phyloP scores from a whole-genome alignment of 78 protist genomes.

The Dictyostelium purpureum region DNA sequence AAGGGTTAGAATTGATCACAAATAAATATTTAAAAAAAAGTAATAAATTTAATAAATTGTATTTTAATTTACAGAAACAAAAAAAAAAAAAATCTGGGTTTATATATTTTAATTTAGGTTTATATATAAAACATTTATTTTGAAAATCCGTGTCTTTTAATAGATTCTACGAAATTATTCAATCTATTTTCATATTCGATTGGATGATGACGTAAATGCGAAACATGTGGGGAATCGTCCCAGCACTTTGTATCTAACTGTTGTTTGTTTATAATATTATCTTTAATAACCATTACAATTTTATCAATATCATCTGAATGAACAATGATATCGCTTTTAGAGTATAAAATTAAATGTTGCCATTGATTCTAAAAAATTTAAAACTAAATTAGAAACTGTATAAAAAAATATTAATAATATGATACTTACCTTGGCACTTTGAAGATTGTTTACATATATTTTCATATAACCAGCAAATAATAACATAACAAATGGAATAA shows the following conservation, averaged over 20 bases:
- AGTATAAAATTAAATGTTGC: conserved; percentile 37
- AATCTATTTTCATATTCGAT: conserved; percentile 9
- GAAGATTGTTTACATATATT: not conserved
- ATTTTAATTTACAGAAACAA: too few relatives aligned
- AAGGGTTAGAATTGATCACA: conserved; percentile 6
- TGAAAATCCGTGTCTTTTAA: not conserved
- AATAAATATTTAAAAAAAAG: too few relatives aligned
- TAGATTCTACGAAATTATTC: not conserved
- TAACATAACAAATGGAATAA: not conserved
- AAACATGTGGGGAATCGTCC: conserved; percentile 41
- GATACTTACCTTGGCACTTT: too few relatives aligned
- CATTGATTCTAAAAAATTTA: conserved; percentile 26
- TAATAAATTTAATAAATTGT: too few relatives aligned
- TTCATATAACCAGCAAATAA: not conserved
- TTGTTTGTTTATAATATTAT: not conserved
- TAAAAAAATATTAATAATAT: not conserved
- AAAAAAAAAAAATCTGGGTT: too few relatives aligned
- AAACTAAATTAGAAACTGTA: not conserved
- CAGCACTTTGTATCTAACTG: not conserved
- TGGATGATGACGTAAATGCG: conserved; percentile 34
- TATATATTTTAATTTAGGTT: too few relatives aligned
- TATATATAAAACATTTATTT: too few relatives aligned
- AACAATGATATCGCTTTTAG: conserved; percentile 28
- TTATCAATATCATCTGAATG: conserved; percentile 1
- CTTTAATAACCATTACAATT: not conserved